Percentiles rank a stretch among this genome's conserved stretches.
These are phyloP conservation scores for Vaccinium vitisidaea DNA, from an alignment of 148 eudicot species.

Conservation along the genomic window DNA sequence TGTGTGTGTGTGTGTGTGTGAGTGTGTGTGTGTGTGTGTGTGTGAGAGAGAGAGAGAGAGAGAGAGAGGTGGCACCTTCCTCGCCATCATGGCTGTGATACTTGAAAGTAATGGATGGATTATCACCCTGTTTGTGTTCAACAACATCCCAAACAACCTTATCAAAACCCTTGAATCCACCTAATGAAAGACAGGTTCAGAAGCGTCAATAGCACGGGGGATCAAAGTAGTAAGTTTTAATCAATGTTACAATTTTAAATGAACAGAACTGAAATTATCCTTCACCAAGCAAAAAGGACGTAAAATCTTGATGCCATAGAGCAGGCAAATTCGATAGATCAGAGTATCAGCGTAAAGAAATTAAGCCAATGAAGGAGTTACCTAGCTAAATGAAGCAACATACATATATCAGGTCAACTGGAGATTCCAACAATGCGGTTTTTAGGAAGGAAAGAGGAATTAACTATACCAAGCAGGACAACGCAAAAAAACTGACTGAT, in stretches of 20 bases:
- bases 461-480: not conserved
- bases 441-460: not conserved
- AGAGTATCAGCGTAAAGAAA: not conserved
- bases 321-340: not conserved
- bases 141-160: conserved; percentile 89
- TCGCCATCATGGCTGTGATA: conserved; percentile 89
- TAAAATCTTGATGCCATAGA: not conserved
- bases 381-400: too few relatives aligned
- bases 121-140: conserved; percentile 66
- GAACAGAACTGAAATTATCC: not conserved
- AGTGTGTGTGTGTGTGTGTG: too few relatives aligned
- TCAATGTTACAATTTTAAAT: too few relatives aligned
- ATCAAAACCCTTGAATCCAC: conserved; percentile 88
- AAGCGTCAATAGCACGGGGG: not conserved
- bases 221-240: not conserved
- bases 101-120: conserved; percentile 83
- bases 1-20: too few relatives aligned
- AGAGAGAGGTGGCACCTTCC: conserved; percentile 60
- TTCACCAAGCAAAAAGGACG: not conserved
- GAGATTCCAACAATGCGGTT: not conserved
- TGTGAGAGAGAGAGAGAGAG: conserved; percentile 15
- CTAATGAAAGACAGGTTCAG: conserved; percentile 32
- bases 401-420: not conserved
- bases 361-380: not conserved
- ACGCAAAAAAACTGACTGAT: not conserved